phyloP scores from a whole-genome alignment of 768 basidiomycete species.

The Sutorius australiensis region DNA sequence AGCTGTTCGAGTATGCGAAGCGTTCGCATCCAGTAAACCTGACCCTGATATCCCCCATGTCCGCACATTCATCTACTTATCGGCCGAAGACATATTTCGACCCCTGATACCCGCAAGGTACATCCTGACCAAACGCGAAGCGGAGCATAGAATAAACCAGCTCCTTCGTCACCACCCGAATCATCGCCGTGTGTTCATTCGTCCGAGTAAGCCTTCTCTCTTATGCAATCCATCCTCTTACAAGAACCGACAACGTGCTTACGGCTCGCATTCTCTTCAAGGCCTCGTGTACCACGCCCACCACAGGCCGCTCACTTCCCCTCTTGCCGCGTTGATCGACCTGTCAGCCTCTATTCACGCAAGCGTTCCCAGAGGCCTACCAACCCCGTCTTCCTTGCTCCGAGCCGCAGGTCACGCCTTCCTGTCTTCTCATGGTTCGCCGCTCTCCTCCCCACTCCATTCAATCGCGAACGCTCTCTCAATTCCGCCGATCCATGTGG shows the following conservation, averaged over 20 bases:
- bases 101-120: constrained; percentile 84
- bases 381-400: constrained; percentile 64
- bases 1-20: constrained; percentile 76
- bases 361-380: constrained; percentile 50
- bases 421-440: constrained; percentile 29
- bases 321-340: constrained; percentile 79
- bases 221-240: constrained; percentile 11
- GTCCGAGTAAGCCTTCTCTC: constrained; percentile 68
- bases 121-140: constrained; percentile 91
- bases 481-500: constrained; percentile 93
- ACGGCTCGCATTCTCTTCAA: constrained; percentile 28
- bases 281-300: constrained; percentile 97
- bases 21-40: constrained; percentile 54
- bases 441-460: constrained; percentile 46
- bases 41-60: constrained; percentile 25
- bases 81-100: constrained; percentile 82
- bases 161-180: constrained; percentile 42
- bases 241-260: constrained; percentile 12
- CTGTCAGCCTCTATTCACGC: constrained; percentile 71
- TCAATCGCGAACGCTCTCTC: constrained; percentile 75
- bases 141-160: constrained; percentile 65
- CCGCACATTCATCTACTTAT: constrained; percentile 88
- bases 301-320: constrained; percentile 82
- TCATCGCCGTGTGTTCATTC: constrained; percentile 74
- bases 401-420: constrained; percentile 45